Evolutionary conservation across 73 alveolate genomes (phyloP), one percentile per base, ranked within the genome.

Genomic region (Paramecium tetraurelia): DNA sequence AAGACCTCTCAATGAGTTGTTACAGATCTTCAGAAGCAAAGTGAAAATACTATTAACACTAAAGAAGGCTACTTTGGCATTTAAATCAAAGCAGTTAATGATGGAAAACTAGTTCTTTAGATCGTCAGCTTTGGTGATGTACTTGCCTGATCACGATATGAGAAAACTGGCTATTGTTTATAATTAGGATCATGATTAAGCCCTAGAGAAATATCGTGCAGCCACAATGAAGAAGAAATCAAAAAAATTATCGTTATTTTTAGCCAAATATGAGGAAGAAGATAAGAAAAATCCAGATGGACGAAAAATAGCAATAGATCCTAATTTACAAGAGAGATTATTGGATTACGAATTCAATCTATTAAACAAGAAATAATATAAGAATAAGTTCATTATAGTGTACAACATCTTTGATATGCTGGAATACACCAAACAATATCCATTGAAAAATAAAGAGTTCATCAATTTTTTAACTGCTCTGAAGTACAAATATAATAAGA

Each of bases 401-500:
- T 86, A 77, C 43, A 63, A 72, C 3, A 41, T 86, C 7, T 86
- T 86, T 58, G 58, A 86, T 11, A 59, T 63, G 72, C 20, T 87
- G n/a, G 72, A 58, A 38, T 86, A 86, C 33, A 29, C 48, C 41
- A 77, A 63, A 38, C 41, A 86, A 43, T 21, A 41, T 20, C 59
- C 53, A 38, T 38, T 86, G 21, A 85, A 85, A 18, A 53, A 63
- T n/a, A 86, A 86, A n/a, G 72, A 86, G 11, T 86, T 59, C 22
- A 20, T 40, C 2, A 86, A 63, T 59, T 86, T 86, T 59, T n/a
- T 86, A 7, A 63, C 59, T 7, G 72, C 50, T 11, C 11, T 86
- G 20, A 86, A 76, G 40, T 53, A 86, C 48, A 59, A 86, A 58
- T 86, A 86, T 63, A 86, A 86, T 63, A 86, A 86, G 22, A 58